Evolutionary conservation across 2,329 filamentous ascomycete genomes (phyloP), one percentile per base, ranked within the genome.

Genomic region (Tolypocladium tundrense): DNA sequence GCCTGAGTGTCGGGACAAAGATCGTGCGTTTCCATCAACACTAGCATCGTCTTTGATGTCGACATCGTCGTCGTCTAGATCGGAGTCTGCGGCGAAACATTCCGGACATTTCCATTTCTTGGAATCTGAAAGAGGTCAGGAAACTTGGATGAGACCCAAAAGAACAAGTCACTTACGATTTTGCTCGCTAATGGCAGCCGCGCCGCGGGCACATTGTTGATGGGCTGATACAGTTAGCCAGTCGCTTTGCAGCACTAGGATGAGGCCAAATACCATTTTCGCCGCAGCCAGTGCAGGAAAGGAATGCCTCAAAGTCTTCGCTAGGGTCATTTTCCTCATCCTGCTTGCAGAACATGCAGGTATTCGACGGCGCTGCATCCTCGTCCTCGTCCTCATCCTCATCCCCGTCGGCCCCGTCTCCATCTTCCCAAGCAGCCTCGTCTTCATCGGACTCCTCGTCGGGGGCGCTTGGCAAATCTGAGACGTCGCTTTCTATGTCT

Each of bases 241-340:
- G 67, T 61, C 10, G 35, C 7, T 45, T 43, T 67, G 64, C 45
- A 57, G 62, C 60, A 58, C 59, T 60, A 62, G 42, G 37, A 35
- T 24, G 56, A 57, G 61, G 53, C 57, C 48, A 83, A 89, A 73
- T 78, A 96, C 91, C 86, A 73, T 91, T 88, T 69, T 93, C 88
- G 63, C 86, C 86, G 73, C 93, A 97, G 62, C 84, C 80, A 60
- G 78, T 79, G 72, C 93, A 97, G 56, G 86, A 77, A 60, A 97
- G 77, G 70, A 88, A 91, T 59, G 87, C 79, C 71, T 94, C 91
- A 66, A 87, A 94, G 62, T 92, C 89, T 63, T 90, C 88, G 62
- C 83, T 86, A 1, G 90, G 89, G 65, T 93, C 90, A 62, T 93
- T 80, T 57, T 94, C 88, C 73, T 95, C 90, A 63, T 89, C 86